These are phyloP conservation scores for Neofusicoccum cordaticola DNA, from an alignment of 2,329 filamentous ascomycete species.

Conservation along the genomic window DNA sequence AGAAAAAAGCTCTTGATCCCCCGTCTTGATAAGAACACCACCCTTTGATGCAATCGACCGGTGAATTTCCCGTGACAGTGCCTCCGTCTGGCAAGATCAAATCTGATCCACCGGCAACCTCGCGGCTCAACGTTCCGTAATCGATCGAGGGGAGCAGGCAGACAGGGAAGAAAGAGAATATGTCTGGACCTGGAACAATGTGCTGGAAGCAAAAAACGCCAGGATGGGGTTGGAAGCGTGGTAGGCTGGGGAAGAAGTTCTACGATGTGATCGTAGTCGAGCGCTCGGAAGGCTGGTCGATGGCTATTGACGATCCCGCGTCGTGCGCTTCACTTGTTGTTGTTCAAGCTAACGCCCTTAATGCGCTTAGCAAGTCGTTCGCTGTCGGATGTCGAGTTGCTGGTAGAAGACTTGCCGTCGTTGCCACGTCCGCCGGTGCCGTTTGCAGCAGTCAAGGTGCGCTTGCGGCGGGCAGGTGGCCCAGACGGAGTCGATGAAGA, in stretches of 20 bases:
- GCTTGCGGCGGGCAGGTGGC: conserved; percentile 24
- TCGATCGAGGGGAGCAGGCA: no score
- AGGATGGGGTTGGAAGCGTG: no score
- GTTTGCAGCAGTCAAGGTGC: conserved; percentile 4
- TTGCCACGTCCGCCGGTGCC: background rate
- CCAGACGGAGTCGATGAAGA: conserved; percentile 11
- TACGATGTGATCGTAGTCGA: background rate
- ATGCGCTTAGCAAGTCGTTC: conserved; percentile 64
- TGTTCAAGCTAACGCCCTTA: conserved; percentile 58
- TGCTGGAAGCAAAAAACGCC: no score
- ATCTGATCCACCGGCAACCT: no score
- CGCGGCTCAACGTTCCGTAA: no score
- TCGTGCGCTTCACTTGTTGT: conserved; percentile 5
- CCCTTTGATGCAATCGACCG: no score
- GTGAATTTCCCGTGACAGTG: no score
- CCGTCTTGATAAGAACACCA: no score
- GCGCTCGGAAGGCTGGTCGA: background rate
- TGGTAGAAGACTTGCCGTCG: conserved; percentile 6
- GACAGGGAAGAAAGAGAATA: no score
- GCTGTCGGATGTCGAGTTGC: conserved; percentile 42
- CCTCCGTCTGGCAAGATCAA: no score
- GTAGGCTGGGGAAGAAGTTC: background rate
- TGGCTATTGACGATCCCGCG: background rate
- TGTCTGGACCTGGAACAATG: no score
- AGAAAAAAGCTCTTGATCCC: no score